Conservation (phyloP, 768 basidiomycete genomes). For the Podaxis sp. region DNA sequence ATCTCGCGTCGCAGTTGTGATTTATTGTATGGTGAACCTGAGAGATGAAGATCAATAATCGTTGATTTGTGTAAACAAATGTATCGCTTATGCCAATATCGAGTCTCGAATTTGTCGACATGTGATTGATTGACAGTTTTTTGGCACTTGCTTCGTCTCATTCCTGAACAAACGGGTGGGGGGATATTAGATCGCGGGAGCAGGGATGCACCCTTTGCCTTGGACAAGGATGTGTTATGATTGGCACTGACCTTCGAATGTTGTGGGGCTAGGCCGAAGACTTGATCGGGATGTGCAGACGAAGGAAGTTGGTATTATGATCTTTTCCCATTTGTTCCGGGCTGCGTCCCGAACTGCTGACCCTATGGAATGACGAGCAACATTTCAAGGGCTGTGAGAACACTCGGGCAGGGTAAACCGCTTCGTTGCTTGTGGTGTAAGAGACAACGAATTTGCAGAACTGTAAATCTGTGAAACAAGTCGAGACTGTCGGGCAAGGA, state of each 20-base stretch:
- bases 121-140: conserved; percentile 4
- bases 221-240: background rate
- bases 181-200: conserved; percentile 1
- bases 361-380: background rate
- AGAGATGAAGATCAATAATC: background rate
- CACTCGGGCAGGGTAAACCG: too few relatives aligned
- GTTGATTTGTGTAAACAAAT: background rate
- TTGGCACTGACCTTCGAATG: background rate
- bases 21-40: background rate
- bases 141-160: background rate
- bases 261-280: background rate
- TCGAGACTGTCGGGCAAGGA: background rate
- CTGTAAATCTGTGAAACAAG: too few relatives aligned
- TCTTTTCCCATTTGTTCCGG: background rate
- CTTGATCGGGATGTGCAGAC: background rate
- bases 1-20: background rate
- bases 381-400: background rate
- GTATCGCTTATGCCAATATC: conserved; percentile 4
- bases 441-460: too few relatives aligned
- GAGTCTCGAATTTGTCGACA: background rate
- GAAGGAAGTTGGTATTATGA: background rate
- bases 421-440: too few relatives aligned
- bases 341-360: background rate
- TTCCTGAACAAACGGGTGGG: background rate
- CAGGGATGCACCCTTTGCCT: background rate